Evolutionary conservation across 2,329 filamentous ascomycete species (phyloP).

Genomic region (Aspergillus neoniger): DNA sequence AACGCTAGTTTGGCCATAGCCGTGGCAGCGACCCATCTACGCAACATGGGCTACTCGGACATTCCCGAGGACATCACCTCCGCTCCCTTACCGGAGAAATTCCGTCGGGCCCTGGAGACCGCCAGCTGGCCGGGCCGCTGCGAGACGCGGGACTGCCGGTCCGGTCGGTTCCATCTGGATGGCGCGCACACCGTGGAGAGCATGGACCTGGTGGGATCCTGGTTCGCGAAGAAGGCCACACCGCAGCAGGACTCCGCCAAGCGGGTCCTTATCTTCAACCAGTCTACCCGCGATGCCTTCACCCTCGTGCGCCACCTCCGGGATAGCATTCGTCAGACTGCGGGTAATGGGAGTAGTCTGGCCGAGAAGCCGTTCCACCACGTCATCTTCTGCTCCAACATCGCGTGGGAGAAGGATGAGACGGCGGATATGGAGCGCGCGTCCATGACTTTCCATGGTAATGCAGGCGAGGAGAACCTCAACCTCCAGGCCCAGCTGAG

Average conservation of each 20-base stretch:
- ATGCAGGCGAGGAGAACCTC: not conserved
- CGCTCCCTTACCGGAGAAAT: not conserved
- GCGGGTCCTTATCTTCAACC: not conserved
- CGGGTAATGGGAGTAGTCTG: too few species aligned
- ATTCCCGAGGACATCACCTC: not conserved
- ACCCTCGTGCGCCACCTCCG: not conserved
- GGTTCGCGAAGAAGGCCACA: not conserved
- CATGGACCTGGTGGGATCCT: not conserved
- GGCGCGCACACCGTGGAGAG: not conserved
- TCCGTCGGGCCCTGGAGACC: not conserved
- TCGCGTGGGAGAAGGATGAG: not conserved
- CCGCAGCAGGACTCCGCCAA: not conserved
- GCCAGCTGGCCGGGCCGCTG: not conserved
- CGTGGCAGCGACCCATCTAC: not conserved
- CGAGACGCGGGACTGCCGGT: not conserved
- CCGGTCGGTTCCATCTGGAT: not conserved
- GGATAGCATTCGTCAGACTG: not conserved
- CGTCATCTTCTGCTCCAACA: conserved; percentile 1
- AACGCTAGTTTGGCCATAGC: conserved; percentile 1
- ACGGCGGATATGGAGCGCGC: not conserved
- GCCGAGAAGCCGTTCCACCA: not conserved
- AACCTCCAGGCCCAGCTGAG: not conserved
- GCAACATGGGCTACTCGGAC: not conserved
- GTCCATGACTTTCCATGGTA: not conserved
- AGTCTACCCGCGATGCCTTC: not conserved